Evolutionary conservation across 2,329 filamentous ascomycete genomes (phyloP).

Genomic region (Remersonia thermophila): DNA sequence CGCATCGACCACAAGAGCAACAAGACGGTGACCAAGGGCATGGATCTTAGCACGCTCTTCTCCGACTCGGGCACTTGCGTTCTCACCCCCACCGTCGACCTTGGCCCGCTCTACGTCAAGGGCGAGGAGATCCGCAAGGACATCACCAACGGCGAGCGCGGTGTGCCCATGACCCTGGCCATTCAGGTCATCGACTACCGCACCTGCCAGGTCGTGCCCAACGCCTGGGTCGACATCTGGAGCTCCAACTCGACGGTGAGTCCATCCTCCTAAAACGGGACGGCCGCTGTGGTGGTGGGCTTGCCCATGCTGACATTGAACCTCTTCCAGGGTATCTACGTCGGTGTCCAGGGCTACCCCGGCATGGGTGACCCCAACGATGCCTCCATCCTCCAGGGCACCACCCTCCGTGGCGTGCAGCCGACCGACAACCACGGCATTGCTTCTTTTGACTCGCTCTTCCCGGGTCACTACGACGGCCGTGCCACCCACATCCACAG

Average conservation of each 20-base stretch:
- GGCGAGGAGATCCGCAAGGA: constrained; percentile 39
- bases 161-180: constrained; percentile 37
- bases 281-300: background rate
- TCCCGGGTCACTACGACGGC: constrained; percentile 34
- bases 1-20: constrained; percentile 22
- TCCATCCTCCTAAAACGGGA: no score
- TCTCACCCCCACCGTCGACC: constrained; percentile 33
- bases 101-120: constrained; percentile 37
- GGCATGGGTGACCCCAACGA: constrained; percentile 29
- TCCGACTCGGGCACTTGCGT: constrained; percentile 30
- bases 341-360: constrained; percentile 22
- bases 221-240: constrained; percentile 42
- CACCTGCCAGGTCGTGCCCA: constrained; percentile 38
- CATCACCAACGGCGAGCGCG: constrained; percentile 33
- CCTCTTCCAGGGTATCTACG: constrained; percentile 20
- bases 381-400: constrained; percentile 27
- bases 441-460: constrained; percentile 27
- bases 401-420: constrained; percentile 31
- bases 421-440: constrained; percentile 27
- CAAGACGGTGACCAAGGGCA: constrained; percentile 20
- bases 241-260: constrained; percentile 29
- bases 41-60: constrained; percentile 24
- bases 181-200: constrained; percentile 42
- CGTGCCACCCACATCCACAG: constrained; percentile 35
- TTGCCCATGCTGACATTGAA: background rate